Base-by-base conservation (phyloP, 306 rosid species). In the Boehmeria nivea region DNA sequence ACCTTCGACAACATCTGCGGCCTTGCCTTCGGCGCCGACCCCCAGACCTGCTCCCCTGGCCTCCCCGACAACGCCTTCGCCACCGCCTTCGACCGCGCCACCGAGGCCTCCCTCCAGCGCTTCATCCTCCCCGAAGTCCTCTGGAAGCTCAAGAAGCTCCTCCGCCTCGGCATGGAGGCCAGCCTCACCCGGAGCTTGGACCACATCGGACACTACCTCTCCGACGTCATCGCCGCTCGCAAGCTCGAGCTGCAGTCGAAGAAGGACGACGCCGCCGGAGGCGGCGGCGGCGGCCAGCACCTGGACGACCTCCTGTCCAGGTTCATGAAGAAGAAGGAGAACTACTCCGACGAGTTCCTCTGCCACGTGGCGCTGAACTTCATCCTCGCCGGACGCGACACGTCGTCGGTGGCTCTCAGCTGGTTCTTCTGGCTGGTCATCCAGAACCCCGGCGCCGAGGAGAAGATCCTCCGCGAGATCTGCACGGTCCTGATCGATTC, bases 1-100 rank as follows among this genome's bases (percentile, higher is more conserved):
- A 91, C 98, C 17, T 91, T 91, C 51, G 98, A 91, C 33, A 87
- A 91, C 50, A 86, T 91, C 0, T 91, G 98, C 55, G 75, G 86
- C 84, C 79, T 91, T 20, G 98, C 98, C 0, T 91, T 87, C 26
- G 98, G 98, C 13, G 96, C 77, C 22, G 96, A 91, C 64, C 96
- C 98, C 1, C 90, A 95, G 43, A 86, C 95, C 55, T 73, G 76
- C 42, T 34, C 58, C 26, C 61, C 33, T 0, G 78, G 76, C n/a
- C 68, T 84, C 28, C 83, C 91, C 3, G 61, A 53, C 20, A 84
- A 86, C 19, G 83, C 94, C 8, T 91, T 91, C 60, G 98, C 98
- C 2, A 73, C 37, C 48, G 94, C 96, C 14, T 91, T 91, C 44
- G 98, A 91, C 63, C 88, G 83, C 25, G 95, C 98, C 0, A 91